Percentiles rank a stretch among this genome's conserved stretches.
Evolutionary conservation across 2,329 filamentous ascomycete genomes (phyloP).

Genomic region (Fusarium foetens): DNA sequence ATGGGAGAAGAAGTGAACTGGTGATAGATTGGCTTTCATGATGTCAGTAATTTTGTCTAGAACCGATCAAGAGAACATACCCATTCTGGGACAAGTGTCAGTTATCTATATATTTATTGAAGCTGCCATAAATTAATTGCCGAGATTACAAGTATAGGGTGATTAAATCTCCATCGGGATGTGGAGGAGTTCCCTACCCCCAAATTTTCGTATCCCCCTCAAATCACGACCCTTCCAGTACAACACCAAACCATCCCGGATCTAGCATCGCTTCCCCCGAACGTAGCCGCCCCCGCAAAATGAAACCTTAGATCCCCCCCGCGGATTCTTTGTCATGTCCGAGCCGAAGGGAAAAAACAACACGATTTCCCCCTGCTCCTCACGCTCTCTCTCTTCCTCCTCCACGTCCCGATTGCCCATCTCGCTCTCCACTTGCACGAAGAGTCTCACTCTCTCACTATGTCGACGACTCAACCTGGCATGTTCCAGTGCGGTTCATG

Average conservation of each 20-base stretch:
- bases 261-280: not conserved
- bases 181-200: not conserved
- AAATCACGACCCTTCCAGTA: not conserved
- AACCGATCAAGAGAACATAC: not conserved
- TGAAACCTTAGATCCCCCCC: not conserved
- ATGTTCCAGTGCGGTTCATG: conserved; percentile 46
- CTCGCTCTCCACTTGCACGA: conserved; percentile 9
- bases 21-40: conserved; percentile 24
- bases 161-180: conserved; percentile 7
- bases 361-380: conserved; percentile 8
- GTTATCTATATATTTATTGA: conserved; percentile 2
- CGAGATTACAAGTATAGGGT: not conserved
- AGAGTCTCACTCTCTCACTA: not conserved
- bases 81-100: not conserved
- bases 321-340: conserved; percentile 4
- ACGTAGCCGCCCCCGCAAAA: conserved; percentile 9
- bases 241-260: not conserved
- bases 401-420: conserved; percentile 25
- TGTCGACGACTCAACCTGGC: conserved; percentile 28
- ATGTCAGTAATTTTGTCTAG: not conserved
- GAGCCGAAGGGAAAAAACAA: conserved; percentile 14
- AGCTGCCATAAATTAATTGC: not conserved
- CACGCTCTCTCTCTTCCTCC: conserved; percentile 1
- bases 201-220: not conserved
- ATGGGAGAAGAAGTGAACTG: conserved; percentile 42